Conservation (phyloP, 306 rosid genomes). For the Ceratonia siliqua region DNA sequence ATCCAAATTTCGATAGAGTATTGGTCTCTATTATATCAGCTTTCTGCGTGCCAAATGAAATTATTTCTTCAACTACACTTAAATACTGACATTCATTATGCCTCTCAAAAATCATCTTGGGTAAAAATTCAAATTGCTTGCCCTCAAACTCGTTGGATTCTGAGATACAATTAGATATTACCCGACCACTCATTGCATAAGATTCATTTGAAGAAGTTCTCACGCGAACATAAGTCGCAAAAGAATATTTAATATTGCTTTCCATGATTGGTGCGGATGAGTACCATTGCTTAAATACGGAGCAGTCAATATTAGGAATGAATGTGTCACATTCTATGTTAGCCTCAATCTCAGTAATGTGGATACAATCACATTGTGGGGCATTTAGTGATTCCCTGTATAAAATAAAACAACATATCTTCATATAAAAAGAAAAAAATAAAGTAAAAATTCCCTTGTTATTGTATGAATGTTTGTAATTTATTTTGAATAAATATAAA, state of each 20-base stretch:
- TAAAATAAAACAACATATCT: not conserved
- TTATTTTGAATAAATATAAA: not conserved
- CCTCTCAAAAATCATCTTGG: constrained; percentile 53
- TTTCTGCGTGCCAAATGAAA: constrained; percentile 48
- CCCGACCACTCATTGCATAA: not conserved
- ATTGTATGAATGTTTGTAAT: not conserved
- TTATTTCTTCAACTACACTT: constrained; percentile 52
- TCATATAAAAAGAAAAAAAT: not conserved
- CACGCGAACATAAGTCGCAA: constrained; percentile 54
- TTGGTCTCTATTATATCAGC: constrained; percentile 46
- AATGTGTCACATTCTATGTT: constrained; percentile 59
- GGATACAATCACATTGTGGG: constrained; percentile 58
- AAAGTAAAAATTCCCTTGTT: not conserved
- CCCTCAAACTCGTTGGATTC: constrained; percentile 42
- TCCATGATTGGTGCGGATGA: constrained; percentile 55
- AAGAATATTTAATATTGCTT: constrained; percentile 46
- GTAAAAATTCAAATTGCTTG: constrained; percentile 56
- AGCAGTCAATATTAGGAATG: constrained; percentile 46
- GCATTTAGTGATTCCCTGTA: constrained; percentile 65
- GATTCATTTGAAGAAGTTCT: constrained; percentile 41
- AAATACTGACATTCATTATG: constrained; percentile 58
- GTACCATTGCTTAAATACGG: constrained; percentile 65
- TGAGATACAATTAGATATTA: constrained; percentile 1
- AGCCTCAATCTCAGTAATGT: constrained; percentile 61
- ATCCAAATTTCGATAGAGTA: constrained; percentile 56